phyloP scores from a whole-genome alignment of 306 rosid genomes.

The Lupinus albus region DNA sequence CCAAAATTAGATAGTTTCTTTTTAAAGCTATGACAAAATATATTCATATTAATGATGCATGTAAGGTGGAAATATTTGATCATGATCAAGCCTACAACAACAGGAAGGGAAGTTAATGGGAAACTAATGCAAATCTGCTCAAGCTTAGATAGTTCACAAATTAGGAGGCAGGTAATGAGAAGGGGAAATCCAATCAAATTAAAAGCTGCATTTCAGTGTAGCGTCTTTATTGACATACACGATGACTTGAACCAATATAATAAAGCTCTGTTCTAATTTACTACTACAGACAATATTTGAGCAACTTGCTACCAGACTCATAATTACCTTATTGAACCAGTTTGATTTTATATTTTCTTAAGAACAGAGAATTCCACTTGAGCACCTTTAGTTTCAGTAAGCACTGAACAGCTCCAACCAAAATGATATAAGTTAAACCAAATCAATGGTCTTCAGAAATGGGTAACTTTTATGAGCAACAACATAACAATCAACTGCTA shows the following conservation, averaged over 20 bases:
- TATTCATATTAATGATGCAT: constrained; percentile 18
- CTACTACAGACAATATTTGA: constrained; percentile 16
- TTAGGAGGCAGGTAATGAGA: constrained; percentile 13
- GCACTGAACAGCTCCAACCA: constrained; percentile 15
- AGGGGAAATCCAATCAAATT: constrained; percentile 27
- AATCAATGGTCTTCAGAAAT: constrained; percentile 30
- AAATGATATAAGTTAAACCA: constrained; percentile 22
- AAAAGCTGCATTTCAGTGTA: constrained; percentile 12
- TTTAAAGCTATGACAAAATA: constrained; percentile 12
- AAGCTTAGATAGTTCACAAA: constrained; percentile 24
- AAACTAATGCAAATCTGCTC: constrained; percentile 6
- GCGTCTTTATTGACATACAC: constrained; percentile 19
- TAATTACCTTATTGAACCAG: constrained; percentile 6
- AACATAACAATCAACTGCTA: constrained; percentile 10
- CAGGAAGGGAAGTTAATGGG: constrained; percentile 16
- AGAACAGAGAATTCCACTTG: constrained; percentile 4
- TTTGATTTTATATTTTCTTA: neutral
- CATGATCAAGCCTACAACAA: constrained; percentile 12
- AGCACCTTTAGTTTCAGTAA: neutral
- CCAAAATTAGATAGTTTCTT: constrained; percentile 21
- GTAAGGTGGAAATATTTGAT: constrained; percentile 24
- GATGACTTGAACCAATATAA: constrained; percentile 24
- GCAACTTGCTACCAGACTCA: constrained; percentile 28
- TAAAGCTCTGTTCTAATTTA: constrained; percentile 14
- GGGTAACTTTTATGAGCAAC: constrained; percentile 23